A percentile compares a stretch with the other conserved stretches of the same genome.
phyloP scores from a whole-genome alignment of 148 eudicot species.

The Selenicereus undatus region DNA sequence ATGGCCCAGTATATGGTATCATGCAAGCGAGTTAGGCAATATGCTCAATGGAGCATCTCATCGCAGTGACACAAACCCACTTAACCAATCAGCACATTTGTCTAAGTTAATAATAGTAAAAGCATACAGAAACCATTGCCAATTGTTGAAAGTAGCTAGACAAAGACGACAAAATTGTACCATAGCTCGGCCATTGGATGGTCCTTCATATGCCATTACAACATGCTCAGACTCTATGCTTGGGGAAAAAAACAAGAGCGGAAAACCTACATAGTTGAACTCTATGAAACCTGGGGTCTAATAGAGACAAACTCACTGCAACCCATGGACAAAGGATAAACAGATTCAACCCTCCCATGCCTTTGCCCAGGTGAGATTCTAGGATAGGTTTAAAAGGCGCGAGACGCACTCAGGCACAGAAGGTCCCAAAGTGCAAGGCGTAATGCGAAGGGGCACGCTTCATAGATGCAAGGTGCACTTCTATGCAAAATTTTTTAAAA shows the following conservation, averaged over 20 bases:
- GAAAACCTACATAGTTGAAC: not conserved
- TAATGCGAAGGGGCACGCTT: too few species aligned
- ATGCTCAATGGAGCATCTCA: not conserved
- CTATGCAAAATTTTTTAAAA: too few species aligned
- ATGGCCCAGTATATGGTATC: not conserved
- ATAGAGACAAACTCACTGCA: not conserved
- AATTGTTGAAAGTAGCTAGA: not conserved
- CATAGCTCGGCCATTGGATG: not conserved
- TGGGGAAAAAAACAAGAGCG: too few species aligned
- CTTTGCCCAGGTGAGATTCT: not conserved
- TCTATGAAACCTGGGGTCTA: not conserved
- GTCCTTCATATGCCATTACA: not conserved
- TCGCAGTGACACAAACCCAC: not conserved
- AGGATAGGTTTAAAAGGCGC: not conserved
- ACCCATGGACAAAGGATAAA: not conserved
- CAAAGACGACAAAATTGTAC: not conserved
- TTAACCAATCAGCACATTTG: not conserved
- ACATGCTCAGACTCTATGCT: not conserved
- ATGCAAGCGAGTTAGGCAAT: not conserved
- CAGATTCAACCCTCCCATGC: not conserved
- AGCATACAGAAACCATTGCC: not conserved
- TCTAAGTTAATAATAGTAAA: not conserved
- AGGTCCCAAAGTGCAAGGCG: too few species aligned
- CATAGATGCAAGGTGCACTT: too few species aligned
- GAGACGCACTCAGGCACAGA: too few species aligned